These are phyloP conservation scores for Malus hybrid DNA, from an alignment of 331 rosid genomes.

Conservation along the genomic window DNA sequence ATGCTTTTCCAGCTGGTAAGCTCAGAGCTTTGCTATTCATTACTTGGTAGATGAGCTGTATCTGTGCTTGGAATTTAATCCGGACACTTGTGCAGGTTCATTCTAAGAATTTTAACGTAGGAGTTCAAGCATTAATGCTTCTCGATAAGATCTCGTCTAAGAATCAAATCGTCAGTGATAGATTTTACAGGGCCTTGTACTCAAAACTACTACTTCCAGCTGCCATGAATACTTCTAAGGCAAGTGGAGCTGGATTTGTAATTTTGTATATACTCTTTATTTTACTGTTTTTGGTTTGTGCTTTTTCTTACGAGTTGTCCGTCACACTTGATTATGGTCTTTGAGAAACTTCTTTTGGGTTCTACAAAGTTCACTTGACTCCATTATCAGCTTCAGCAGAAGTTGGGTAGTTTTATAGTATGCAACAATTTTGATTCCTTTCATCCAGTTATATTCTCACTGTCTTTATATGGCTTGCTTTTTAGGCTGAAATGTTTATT, in stretches of 20 bases:
- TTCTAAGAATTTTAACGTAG: constrained; percentile 83
- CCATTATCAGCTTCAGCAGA: background rate
- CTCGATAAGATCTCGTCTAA: constrained; percentile 94
- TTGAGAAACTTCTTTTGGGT: background rate
- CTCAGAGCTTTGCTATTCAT: constrained; percentile 4
- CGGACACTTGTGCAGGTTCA: constrained; percentile 61
- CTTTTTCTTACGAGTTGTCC: no score
- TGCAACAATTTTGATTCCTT: background rate
- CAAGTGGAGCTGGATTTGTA: constrained; percentile 9
- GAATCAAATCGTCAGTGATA: constrained; percentile 82
- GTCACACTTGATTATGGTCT: background rate
- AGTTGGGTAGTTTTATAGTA: background rate
- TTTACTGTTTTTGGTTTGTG: background rate
- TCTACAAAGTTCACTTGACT: background rate
- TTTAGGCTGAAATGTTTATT: constrained; percentile 88
- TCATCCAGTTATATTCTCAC: background rate
- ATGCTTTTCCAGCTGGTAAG: constrained; percentile 81
- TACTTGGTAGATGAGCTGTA: background rate
- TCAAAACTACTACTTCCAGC: constrained; percentile 83
- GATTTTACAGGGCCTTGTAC: constrained; percentile 86
- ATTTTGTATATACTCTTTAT: no score
- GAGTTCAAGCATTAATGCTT: constrained; percentile 93
- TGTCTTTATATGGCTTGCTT: background rate
- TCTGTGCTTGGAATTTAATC: constrained; percentile 7
- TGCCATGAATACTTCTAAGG: constrained; percentile 90